These are phyloP conservation scores for Penicillium angulare DNA, from an alignment of 495 filamentous ascomycete species.

Conservation along the genomic window DNA sequence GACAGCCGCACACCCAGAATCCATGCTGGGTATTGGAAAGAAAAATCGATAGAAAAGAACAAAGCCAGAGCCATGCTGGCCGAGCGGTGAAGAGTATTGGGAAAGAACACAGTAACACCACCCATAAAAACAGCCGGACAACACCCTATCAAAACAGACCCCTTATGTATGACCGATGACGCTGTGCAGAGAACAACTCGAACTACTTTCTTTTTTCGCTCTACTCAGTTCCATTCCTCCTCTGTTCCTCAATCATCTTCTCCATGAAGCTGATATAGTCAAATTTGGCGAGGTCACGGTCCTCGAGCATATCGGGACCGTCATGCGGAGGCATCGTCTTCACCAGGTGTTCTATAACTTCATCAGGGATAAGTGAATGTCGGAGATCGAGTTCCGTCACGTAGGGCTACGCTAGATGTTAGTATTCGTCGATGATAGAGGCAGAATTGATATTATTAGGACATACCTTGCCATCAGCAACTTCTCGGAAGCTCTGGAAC, in stretches of 20 bases:
- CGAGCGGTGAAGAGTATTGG: slow-evolving; percentile 1
- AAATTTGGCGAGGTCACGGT: slow-evolving; percentile 74
- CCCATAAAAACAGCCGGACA: slow-evolving; percentile 17
- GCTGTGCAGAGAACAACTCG: slow-evolving; percentile 26
- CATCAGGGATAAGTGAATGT: slow-evolving; percentile 91
- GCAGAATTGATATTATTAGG: slow-evolving; percentile 4
- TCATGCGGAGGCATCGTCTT: slow-evolving; percentile 78
- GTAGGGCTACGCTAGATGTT: slow-evolving; percentile 60
- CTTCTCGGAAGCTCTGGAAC: slow-evolving; percentile 93
- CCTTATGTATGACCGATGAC: slow-evolving; percentile 24
- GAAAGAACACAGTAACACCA: slow-evolving; percentile 11
- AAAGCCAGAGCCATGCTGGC: background rate
- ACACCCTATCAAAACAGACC: slow-evolving; percentile 23
- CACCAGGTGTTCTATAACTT: slow-evolving; percentile 88
- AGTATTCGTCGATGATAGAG: slow-evolving; percentile 5
- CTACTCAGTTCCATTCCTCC: slow-evolving; percentile 34
- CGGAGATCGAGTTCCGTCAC: slow-evolving; percentile 96
- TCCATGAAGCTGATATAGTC: slow-evolving; percentile 96
- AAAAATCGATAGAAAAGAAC: slow-evolving; percentile 9
- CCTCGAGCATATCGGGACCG: slow-evolving; percentile 76
- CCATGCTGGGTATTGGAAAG: slow-evolving; percentile 27
- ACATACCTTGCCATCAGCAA: slow-evolving; percentile 91
- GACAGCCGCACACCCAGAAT: slow-evolving; percentile 31
- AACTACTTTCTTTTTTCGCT: slow-evolving; percentile 3
- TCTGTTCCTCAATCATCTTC: slow-evolving; percentile 53